Evolutionary conservation across 495 filamentous ascomycete genomes (phyloP), one percentile per base, ranked within the genome.

Genomic region (Elasticomyces elasticus): DNA sequence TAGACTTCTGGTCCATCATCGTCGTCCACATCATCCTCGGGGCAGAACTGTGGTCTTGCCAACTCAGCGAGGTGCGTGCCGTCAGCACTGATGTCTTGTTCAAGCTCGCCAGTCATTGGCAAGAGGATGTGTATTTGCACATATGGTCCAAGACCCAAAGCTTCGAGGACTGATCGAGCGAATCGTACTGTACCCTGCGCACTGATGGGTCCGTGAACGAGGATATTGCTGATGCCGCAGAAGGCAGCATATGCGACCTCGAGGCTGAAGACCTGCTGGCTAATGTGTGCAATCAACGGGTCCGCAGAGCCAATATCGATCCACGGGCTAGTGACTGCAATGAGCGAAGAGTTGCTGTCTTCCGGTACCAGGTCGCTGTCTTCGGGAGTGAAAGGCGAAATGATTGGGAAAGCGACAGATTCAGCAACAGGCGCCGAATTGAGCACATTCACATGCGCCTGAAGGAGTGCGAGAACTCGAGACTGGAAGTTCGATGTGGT

Each of bases 181-280:
- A 90, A 97, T 62, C 87, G 85, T 2, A 79, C 64, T 17, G 54
- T 63, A 19, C 73, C 67, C 65, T 78, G 66, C 58, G 76, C 64
- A 64, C 81, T 53, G 53, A 73, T 76, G 0, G 90, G 92, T 4
- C 88, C 87, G 2, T 81, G 82, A 27, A 97, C 71, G 50, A 96
- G 72, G 35, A 99, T 75, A 66, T 85, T 94, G 20, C 80, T 80
- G 55, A 89, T 76, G 15, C 92, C 92, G 65, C 88, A 94, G 71
- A 96, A 99, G 46, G 86, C 87, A 31, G 92, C 94, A 68, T 96
- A 99, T 20, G 86, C 83, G 17, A 97, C 78, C 61, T 99, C 92
- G 49, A 92, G 72, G 66, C 88, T 87, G 44, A 99, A 70, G 1
- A 95, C 87, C 65, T 95, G 89, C 26, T 85, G 79, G 12, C 89